These are phyloP conservation scores for Pythium plurisporium DNA, from an alignment of 352 stramenopile genomes.

Conservation along the genomic window DNA sequence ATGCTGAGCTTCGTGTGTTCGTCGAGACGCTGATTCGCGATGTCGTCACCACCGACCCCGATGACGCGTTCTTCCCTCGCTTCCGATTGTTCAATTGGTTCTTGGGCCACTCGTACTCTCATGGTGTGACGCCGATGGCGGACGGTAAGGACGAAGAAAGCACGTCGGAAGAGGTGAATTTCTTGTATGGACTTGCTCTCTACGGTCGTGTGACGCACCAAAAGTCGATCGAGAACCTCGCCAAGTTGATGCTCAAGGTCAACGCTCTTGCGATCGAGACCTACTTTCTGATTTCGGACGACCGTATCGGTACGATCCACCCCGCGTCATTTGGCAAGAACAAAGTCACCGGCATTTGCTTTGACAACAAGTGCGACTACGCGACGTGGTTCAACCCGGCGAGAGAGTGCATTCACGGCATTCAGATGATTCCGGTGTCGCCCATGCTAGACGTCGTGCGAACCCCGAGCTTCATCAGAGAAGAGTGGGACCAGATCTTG, in stretches of 20 bases:
- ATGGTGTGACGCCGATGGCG: constrained; percentile 48
- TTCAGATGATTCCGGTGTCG: constrained; percentile 75
- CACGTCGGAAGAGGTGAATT: constrained; percentile 66
- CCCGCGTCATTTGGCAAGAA: constrained; percentile 59
- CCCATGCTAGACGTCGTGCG: constrained; percentile 65
- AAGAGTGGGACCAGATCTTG: constrained; percentile 44
- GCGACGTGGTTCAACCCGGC: constrained; percentile 68
- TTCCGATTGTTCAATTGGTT: constrained; percentile 72
- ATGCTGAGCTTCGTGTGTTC: constrained; percentile 21
- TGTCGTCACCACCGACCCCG: constrained; percentile 37
- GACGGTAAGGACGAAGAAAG: constrained; percentile 74
- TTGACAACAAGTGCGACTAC: constrained; percentile 48
- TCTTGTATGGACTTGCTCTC: constrained; percentile 36
- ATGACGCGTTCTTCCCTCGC: constrained; percentile 44
- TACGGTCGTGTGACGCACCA: constrained; percentile 47
- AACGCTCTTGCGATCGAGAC: constrained; percentile 57
- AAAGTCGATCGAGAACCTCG: constrained; percentile 25
- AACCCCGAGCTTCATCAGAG: constrained; percentile 42
- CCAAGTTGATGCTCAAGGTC: constrained; percentile 54
- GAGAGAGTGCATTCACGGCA: constrained; percentile 66
- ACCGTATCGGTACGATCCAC: constrained; percentile 44
- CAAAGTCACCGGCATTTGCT: constrained; percentile 41
- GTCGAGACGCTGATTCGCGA: constrained; percentile 45
- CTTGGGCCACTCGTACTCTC: constrained; percentile 64
- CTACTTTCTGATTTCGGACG: constrained; percentile 57